phyloP scores from a whole-genome alignment of 495 filamentous ascomycete species.

The Podospora comata region DNA sequence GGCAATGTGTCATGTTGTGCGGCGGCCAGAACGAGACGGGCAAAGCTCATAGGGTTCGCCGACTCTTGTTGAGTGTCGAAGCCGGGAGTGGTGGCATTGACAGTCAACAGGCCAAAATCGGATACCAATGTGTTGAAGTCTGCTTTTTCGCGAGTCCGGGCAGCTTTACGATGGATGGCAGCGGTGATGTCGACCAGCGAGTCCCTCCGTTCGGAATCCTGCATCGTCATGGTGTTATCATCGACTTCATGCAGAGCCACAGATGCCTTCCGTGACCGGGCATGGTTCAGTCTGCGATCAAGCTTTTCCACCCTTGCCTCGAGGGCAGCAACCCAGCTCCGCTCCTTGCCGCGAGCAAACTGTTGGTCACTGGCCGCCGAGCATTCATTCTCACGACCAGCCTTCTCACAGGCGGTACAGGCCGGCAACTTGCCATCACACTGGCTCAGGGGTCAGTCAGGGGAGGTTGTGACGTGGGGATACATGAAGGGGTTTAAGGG shows the following conservation, averaged over 20 bases:
- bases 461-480: conserved; percentile 1
- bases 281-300: conserved; percentile 65
- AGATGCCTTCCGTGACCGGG: conserved; percentile 55
- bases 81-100: conserved; percentile 88
- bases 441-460: conserved; percentile 34
- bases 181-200: conserved; percentile 57
- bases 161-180: conserved; percentile 58
- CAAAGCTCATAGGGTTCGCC: conserved; percentile 79
- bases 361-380: conserved; percentile 85
- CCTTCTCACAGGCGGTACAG: conserved; percentile 87
- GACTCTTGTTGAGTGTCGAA: conserved; percentile 66
- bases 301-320: conserved; percentile 85
- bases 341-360: conserved; percentile 89
- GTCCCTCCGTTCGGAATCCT: conserved; percentile 47
- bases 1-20: conserved; percentile 64
- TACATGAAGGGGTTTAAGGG: neutral
- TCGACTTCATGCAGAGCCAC: conserved; percentile 48
- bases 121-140: conserved; percentile 78
- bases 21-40: conserved; percentile 72
- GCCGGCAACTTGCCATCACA: conserved; percentile 94
- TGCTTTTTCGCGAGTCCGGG: conserved; percentile 59
- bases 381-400: conserved; percentile 74
- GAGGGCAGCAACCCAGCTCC: conserved; percentile 90
- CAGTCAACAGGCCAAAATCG: conserved; percentile 79
- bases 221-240: neutral